Conservation (phyloP, 352 stramenopile genomes). For the Phytophthora litchii region DNA sequence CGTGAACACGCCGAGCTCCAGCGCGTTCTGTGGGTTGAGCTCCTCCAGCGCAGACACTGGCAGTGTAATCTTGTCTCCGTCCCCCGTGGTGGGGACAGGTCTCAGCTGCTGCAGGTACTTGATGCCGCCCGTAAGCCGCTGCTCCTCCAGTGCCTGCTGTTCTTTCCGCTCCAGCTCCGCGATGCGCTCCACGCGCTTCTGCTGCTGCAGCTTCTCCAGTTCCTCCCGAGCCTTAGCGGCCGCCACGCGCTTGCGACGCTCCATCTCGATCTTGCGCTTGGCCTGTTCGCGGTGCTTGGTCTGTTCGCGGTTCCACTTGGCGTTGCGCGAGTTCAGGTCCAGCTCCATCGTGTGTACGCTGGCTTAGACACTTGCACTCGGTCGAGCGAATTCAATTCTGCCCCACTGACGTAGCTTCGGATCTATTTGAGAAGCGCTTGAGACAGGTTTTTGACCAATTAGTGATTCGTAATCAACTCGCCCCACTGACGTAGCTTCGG, state of each 20-base stretch:
- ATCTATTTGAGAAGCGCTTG: conserved; percentile 8
- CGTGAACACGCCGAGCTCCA: conserved; percentile 80
- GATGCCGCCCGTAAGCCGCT: conserved; percentile 76
- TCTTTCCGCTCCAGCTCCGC: conserved; percentile 60
- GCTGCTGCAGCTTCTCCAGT: conserved; percentile 49
- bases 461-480: conserved; percentile 21
- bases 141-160: conserved; percentile 61
- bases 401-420: conserved; percentile 3
- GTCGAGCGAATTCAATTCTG: conserved; percentile 12
- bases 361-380: neutral
- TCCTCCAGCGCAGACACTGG: conserved; percentile 75
- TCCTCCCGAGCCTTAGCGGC: conserved; percentile 47
- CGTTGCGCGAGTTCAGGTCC: conserved; percentile 67
- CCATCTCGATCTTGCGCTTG: conserved; percentile 56
- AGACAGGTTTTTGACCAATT: conserved; percentile 13
- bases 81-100: conserved; percentile 48
- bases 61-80: conserved; percentile 83
- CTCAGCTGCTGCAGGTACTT: conserved; percentile 58
- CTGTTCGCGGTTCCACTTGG: conserved; percentile 76
- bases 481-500: no score
- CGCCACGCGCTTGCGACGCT: conserved; percentile 55
- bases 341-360: conserved; percentile 52
- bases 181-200: conserved; percentile 56
- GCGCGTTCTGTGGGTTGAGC: conserved; percentile 78
- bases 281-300: conserved; percentile 63